A percentile compares a stretch with the other conserved stretches of the same genome.
These are phyloP conservation scores for Scedosporium apiospermum DNA, from an alignment of 2,329 filamentous ascomycete genomes.

Conservation along the genomic window DNA sequence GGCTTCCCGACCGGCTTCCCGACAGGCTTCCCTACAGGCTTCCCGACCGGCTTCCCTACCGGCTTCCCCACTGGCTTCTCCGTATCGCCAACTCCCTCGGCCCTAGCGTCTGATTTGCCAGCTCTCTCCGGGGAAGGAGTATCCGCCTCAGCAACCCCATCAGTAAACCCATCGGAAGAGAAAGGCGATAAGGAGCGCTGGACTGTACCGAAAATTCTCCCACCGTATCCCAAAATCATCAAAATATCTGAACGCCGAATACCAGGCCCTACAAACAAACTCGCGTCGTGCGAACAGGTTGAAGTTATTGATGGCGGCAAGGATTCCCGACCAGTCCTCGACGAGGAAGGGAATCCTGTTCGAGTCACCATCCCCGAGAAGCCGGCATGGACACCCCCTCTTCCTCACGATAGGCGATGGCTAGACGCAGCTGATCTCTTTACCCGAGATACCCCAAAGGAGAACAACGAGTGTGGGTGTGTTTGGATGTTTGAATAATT, in stretches of 20 bases:
- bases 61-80: no score
- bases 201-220: slow-evolving; percentile 10
- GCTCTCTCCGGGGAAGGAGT: background rate
- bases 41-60: background rate
- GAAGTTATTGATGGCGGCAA: slow-evolving; percentile 29
- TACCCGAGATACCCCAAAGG: slow-evolving; percentile 6
- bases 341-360: slow-evolving; percentile 28
- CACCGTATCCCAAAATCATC: slow-evolving; percentile 39
- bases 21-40: background rate
- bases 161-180: slow-evolving; percentile 4
- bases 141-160: slow-evolving; percentile 8
- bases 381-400: background rate
- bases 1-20: slow-evolving; percentile 8
- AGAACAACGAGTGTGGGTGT: slow-evolving; percentile 7
- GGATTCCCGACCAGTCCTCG: slow-evolving; percentile 23
- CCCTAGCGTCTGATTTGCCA: background rate
- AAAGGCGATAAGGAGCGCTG: slow-evolving; percentile 4
- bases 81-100: background rate
- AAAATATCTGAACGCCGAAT: slow-evolving; percentile 47
- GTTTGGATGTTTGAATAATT: slow-evolving; percentile 7
- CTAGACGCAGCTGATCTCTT: slow-evolving; percentile 12
- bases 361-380: slow-evolving; percentile 35
- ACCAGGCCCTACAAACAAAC: slow-evolving; percentile 17
- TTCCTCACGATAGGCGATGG: background rate
- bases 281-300: slow-evolving; percentile 39